Conservation (phyloP, 1,284 basidiomycete genomes). For the Macrocystidia cucumis region DNA sequence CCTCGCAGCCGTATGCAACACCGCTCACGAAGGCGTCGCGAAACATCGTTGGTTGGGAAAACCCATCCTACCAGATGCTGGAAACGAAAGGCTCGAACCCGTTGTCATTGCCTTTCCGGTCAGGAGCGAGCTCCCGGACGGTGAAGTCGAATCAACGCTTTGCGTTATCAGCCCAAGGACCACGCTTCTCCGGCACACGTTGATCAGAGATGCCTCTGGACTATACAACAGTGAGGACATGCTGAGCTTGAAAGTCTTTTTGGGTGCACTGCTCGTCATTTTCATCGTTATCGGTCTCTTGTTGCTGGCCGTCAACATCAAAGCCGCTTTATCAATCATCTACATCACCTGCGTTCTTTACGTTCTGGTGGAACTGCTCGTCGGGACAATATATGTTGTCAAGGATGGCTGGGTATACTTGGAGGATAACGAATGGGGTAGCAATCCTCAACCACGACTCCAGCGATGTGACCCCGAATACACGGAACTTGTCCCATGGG, state of each 20-base stretch:
- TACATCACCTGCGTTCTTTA: not conserved
- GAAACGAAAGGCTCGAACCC: slow-evolving; percentile 15
- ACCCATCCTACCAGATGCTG: slow-evolving; percentile 13
- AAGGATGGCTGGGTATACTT: slow-evolving; percentile 11
- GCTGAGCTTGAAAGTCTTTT: slow-evolving; percentile 1
- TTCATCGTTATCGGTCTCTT: not conserved
- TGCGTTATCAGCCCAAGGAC: slow-evolving; percentile 8
- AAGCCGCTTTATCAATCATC: not conserved
- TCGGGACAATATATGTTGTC: slow-evolving; percentile 10
- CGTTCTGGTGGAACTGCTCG: slow-evolving; percentile 7
- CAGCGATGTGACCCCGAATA: slow-evolving; percentile 7
- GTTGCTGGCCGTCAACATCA: not conserved
- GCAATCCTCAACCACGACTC: slow-evolving; percentile 1
- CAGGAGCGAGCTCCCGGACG: not conserved
- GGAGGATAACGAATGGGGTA: slow-evolving; percentile 5
- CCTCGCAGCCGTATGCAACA: slow-evolving; percentile 14
- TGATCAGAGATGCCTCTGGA: slow-evolving; percentile 9
- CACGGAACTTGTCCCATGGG: slow-evolving; percentile 6
- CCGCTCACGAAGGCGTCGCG: slow-evolving; percentile 6
- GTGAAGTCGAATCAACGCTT: slow-evolving; percentile 1
- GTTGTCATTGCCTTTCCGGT: slow-evolving; percentile 15
- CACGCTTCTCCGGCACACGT: slow-evolving; percentile 3
- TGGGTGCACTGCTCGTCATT: not conserved
- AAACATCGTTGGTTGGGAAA: slow-evolving; percentile 14
- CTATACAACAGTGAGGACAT: slow-evolving; percentile 10